Percentiles rank a stretch among this genome's conserved stretches.
Evolutionary conservation across 2,329 filamentous ascomycete genomes (phyloP).

Genomic region (Beauveria asiatica): DNA sequence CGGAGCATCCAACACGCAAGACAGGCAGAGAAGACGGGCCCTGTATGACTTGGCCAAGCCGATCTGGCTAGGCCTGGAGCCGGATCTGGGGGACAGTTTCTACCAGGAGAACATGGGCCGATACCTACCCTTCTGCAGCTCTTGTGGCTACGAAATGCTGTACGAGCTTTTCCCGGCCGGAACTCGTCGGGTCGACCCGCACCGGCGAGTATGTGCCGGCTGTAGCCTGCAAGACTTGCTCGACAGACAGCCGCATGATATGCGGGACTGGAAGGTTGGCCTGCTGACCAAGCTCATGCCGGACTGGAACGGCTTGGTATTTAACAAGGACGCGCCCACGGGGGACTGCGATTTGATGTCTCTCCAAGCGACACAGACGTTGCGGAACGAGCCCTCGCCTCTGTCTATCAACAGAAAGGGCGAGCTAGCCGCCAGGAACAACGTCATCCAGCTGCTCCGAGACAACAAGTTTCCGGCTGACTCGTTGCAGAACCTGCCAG

Average conservation of each 20-base stretch:
- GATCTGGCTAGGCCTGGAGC: constrained; percentile 20
- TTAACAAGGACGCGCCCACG: constrained; percentile 25
- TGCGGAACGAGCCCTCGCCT: neutral
- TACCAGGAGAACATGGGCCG: constrained; percentile 18
- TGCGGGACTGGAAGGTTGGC: constrained; percentile 15
- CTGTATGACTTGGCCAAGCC: constrained; percentile 27
- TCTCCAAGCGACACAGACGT: neutral
- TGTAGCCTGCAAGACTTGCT: constrained; percentile 22
- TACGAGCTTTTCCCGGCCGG: constrained; percentile 22
- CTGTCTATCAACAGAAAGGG: neutral
- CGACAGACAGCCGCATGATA: constrained; percentile 24
- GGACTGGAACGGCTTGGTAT: constrained; percentile 17
- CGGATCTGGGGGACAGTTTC: constrained; percentile 15
- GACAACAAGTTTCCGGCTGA: constrained; percentile 20
- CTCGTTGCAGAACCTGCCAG: constrained; percentile 22
- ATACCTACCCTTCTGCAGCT: constrained; percentile 22
- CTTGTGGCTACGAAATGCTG: constrained; percentile 26
- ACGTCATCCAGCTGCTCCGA: neutral
- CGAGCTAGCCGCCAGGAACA: neutral
- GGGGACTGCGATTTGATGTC: neutral
- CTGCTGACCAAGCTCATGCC: constrained; percentile 20
- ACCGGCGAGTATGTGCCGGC: constrained; percentile 20
- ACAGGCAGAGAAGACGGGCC: constrained; percentile 13
- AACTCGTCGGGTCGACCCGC: constrained; percentile 2
- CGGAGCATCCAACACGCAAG: neutral